A percentile compares a stretch with the other conserved stretches of the same genome.
These are phyloP conservation scores for Lentithecium fluviatile DNA, from an alignment of 495 filamentous ascomycete species.

Conservation along the genomic window DNA sequence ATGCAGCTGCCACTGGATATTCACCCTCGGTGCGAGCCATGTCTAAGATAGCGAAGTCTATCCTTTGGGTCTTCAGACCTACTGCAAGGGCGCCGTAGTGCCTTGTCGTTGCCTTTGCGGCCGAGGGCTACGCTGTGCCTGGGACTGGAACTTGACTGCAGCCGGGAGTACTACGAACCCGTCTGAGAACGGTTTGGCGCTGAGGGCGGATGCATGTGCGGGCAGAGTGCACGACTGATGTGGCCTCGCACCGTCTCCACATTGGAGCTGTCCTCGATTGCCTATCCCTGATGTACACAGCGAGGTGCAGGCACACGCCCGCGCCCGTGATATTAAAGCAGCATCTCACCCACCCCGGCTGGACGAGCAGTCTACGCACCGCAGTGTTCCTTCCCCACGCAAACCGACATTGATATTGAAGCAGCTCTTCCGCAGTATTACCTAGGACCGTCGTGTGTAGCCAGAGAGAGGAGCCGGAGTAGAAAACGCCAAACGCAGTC, in stretches of 20 bases:
- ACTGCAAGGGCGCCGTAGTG: slow-evolving; percentile 26
- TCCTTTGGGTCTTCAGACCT: slow-evolving; percentile 7
- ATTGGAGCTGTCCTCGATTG: not conserved
- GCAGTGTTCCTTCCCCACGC: slow-evolving; percentile 17
- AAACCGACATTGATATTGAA: slow-evolving; percentile 35
- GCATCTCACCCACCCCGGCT: slow-evolving; percentile 22
- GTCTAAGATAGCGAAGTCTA: too few species aligned
- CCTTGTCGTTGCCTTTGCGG: slow-evolving; percentile 7
- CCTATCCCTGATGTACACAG: slow-evolving; percentile 10
- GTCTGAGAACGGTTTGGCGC: slow-evolving; percentile 23
- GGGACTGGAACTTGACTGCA: slow-evolving; percentile 22
- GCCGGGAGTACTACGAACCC: slow-evolving; percentile 16
- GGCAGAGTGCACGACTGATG: slow-evolving; percentile 20
- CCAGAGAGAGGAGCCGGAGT: not conserved
- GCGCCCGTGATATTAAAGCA: slow-evolving; percentile 28
- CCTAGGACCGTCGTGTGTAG: slow-evolving; percentile 13
- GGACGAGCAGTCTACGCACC: slow-evolving; percentile 24
- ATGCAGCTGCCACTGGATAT: too few species aligned
- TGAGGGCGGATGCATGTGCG: slow-evolving; percentile 7
- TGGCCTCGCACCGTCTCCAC: slow-evolving; percentile 21
- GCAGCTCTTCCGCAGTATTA: slow-evolving; percentile 32
- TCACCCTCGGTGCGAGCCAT: too few species aligned
- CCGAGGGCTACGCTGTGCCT: slow-evolving; percentile 10
- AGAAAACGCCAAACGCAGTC: not conserved
- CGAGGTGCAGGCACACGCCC: slow-evolving; percentile 1